These are phyloP conservation scores for Aspergillus amoenus DNA, from an alignment of 2,329 filamentous ascomycete genomes.

Conservation along the genomic window DNA sequence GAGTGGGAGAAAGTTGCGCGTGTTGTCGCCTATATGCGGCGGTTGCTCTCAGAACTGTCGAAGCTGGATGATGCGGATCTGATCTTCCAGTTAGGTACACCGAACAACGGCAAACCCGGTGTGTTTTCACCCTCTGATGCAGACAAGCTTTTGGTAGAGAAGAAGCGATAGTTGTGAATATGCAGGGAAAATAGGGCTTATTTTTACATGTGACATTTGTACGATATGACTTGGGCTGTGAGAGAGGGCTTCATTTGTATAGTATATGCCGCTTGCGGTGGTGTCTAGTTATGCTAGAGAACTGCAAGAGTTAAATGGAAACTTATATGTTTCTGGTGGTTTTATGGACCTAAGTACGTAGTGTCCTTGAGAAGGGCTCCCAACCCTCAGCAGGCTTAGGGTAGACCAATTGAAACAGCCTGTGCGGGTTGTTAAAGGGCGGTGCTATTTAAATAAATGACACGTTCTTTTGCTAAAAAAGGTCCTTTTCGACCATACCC, in stretches of 20 bases:
- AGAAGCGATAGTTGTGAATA: slow-evolving; percentile 15
- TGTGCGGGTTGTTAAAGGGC: background rate
- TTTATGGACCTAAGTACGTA: background rate
- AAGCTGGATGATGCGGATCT: slow-evolving; percentile 55
- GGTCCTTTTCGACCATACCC: slow-evolving; percentile 81
- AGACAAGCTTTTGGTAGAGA: slow-evolving; percentile 42
- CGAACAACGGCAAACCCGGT: slow-evolving; percentile 32
- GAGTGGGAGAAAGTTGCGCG: slow-evolving; percentile 61
- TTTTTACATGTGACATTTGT: background rate
- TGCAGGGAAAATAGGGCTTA: background rate
- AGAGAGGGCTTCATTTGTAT: background rate
- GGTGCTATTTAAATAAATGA: background rate
- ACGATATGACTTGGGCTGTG: background rate
- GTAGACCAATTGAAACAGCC: background rate
- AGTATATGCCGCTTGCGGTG: background rate
- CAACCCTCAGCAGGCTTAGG: background rate
- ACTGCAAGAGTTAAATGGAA: background rate
- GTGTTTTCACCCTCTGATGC: slow-evolving; percentile 36
- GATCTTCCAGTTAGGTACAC: slow-evolving; percentile 49
- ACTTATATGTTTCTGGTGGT: background rate
- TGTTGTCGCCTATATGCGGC: slow-evolving; percentile 64
- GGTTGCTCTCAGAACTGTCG: slow-evolving; percentile 56
- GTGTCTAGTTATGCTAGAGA: background rate
- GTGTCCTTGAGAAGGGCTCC: background rate
- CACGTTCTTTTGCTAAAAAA: slow-evolving; percentile 50